Conservation (phyloP, 1,139 yeast genomes). For the Candida sanyaensis region DNA sequence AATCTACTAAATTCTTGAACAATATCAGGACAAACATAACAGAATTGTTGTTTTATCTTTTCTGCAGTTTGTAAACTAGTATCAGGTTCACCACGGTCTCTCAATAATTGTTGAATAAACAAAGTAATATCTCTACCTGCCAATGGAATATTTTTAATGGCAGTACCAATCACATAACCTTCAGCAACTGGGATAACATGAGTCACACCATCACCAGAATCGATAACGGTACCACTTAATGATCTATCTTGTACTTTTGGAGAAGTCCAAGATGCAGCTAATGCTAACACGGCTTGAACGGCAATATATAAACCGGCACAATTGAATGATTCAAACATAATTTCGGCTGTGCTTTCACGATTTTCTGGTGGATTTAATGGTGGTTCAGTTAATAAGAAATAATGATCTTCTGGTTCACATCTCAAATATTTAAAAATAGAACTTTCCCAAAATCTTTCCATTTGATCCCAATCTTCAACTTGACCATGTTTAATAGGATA, state of each 20-base stretch:
- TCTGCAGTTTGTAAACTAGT: constrained; percentile 95
- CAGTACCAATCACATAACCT: constrained; percentile 97
- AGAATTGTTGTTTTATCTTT: constrained; percentile 91
- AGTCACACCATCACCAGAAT: constrained; percentile 97
- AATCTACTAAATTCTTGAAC: constrained; percentile 94
- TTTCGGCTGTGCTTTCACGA: constrained; percentile 97
- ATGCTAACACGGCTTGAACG: constrained; percentile 96
- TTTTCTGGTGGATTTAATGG: constrained; percentile 99
- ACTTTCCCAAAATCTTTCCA: constrained; percentile 99
- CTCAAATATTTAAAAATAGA: constrained; percentile 93
- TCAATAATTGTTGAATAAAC: constrained; percentile 86
- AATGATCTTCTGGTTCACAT: constrained; percentile 98
- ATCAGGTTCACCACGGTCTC: constrained; percentile 97
- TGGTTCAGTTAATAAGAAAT: constrained; percentile 93
- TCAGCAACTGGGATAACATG: constrained; percentile 99
- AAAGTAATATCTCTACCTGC: constrained; percentile 98
- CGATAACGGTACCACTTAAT: constrained; percentile 96
- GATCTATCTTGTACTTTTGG: constrained; percentile 94
- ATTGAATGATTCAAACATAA: constrained; percentile 97
- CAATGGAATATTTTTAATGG: constrained; percentile 94
- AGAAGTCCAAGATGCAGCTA: constrained; percentile 99
- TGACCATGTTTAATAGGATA: constrained; percentile 98
- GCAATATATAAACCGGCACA: constrained; percentile 98
- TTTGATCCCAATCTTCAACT: constrained; percentile 98
- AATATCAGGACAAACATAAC: constrained; percentile 97